Percentiles rank a stretch among this genome's conserved stretches.
These are phyloP conservation scores for Curvularia spicifera DNA, from an alignment of 2,329 filamentous ascomycete species.

Conservation along the genomic window DNA sequence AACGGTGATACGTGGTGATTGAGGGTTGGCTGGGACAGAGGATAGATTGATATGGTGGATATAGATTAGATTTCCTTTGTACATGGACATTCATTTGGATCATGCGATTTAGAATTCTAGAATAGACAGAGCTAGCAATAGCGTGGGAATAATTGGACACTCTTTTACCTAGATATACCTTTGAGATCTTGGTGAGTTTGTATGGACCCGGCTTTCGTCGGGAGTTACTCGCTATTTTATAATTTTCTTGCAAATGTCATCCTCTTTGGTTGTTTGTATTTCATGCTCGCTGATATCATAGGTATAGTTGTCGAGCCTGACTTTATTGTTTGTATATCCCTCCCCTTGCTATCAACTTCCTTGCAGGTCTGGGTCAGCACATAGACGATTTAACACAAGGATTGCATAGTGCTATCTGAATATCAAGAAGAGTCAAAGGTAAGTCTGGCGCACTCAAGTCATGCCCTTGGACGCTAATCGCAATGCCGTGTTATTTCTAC, in stretches of 20 bases:
- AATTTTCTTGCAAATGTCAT: no score
- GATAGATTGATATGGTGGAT: background rate
- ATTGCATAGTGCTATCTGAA: background rate
- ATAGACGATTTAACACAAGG: background rate
- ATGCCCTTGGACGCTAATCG: background rate
- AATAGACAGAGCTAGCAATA: background rate
- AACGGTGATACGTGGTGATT: accelerated
- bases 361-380: background rate
- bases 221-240: background rate
- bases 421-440: background rate
- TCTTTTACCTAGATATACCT: background rate
- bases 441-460: background rate
- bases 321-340: background rate
- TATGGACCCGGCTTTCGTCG: no score
- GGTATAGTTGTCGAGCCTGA: background rate
- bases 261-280: background rate
- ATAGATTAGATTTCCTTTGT: constrained; percentile 8
- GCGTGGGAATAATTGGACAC: background rate
- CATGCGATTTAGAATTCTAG: background rate
- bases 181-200: background rate
- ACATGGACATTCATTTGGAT: constrained; percentile 3
- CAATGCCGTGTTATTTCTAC: constrained; percentile 18
- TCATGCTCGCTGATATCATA: no score
- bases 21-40: no score
- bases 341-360: background rate